Base-by-base conservation (phyloP, 306 rosid genomes). In the Cucurbita argyrosperma region DNA sequence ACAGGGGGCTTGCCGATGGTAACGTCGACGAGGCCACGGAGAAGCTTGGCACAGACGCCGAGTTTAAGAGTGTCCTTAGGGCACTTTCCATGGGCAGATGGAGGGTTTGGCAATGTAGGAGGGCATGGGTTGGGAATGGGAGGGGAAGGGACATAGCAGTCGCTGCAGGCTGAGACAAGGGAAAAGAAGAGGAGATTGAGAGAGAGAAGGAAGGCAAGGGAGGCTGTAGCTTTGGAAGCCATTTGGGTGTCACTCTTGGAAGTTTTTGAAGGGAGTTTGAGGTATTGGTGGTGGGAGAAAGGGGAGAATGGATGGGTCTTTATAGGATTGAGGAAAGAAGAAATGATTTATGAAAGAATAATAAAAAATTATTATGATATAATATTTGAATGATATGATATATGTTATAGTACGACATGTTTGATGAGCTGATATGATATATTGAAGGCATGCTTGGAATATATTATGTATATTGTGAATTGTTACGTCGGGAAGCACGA, bases 1-100 rank as follows among this genome's bases (percentile, higher is more conserved):
- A 81, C 86, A 0, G 96, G 90, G 53, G 94, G 92, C 11, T 53
- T 58, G 16, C 96, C 91, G 7, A 92, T 8, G 19, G 80, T 81
- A 12, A 80, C 2, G 76, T 89, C 85, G 16, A 89, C 19, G 76
- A 92, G 72, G 7, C 74, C 74, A 4, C 96, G 87, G 7, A 92
- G 87, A 3, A 92, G 80, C 38, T 84, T 68, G 19, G 89, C 94
- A 21, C 96, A 92, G 0, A 89, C 81, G 0, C 91, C 96, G 0
- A 89, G 74, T 69, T 89, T 87, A 2, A 89, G 88, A 40, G 91
- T 75, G 45, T 91, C 91, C 46, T 73, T 81, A 0, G 98, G 96
- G 83, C 98, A 92, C 42, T 70, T 70, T 9, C 46, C 60, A 16
- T 70, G 16, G 74, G 10, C 0, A 4, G 74, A 30, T 1, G 74